phyloP scores from a whole-genome alignment of 305 asterid species.

The Fraxinus greggii region DNA sequence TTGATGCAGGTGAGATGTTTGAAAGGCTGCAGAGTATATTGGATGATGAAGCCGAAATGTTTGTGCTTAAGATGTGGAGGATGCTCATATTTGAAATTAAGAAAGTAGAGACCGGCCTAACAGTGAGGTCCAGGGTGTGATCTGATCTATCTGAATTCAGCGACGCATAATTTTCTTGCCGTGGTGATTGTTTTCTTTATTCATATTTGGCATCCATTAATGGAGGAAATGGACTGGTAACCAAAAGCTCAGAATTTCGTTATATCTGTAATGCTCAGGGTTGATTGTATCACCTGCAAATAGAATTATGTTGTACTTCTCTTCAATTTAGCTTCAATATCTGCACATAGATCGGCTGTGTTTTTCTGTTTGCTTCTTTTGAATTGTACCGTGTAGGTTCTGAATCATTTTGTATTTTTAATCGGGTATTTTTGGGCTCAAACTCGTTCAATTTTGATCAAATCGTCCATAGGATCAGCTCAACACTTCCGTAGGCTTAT shows the following conservation, averaged over 20 bases:
- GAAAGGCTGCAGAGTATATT: constrained; percentile 84
- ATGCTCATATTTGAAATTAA: constrained; percentile 98
- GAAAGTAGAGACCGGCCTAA: constrained; percentile 86
- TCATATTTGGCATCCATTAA: constrained; percentile 3
- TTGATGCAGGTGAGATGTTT: constrained; percentile 85
- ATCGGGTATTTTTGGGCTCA: background rate
- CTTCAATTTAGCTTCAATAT: background rate
- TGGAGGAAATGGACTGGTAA: background rate
- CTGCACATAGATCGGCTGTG: background rate
- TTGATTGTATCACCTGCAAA: constrained; percentile 1
- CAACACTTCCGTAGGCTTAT: background rate
- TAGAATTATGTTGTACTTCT: background rate
- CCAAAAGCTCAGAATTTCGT: background rate
- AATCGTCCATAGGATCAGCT: background rate
- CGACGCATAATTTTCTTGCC: constrained; percentile 11
- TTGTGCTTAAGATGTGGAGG: constrained; percentile 99
- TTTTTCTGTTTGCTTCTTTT: background rate
- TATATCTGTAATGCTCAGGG: constrained; percentile 4
- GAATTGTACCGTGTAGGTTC: background rate
- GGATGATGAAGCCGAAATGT: constrained; percentile 99
- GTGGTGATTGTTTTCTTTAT: background rate
- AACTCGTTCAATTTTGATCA: background rate
- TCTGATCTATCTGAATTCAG: constrained; percentile 7
- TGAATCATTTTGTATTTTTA: background rate
- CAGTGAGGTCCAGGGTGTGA: constrained; percentile 58